Evolutionary conservation across 805 yeast species (phyloP).

Genomic region (Isabelozyma gotoi): DNA sequence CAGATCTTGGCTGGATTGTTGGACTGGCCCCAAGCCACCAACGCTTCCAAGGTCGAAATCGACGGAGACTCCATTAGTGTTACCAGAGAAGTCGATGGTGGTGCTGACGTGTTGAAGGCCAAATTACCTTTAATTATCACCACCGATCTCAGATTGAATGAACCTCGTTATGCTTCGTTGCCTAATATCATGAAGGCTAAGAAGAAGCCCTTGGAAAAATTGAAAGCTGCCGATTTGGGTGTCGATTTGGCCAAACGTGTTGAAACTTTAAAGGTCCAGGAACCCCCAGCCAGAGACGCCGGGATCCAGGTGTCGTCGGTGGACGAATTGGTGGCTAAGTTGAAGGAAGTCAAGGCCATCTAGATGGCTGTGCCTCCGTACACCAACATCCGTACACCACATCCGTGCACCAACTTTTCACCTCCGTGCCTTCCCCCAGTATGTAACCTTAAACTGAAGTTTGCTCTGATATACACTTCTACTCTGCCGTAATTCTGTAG

Average conservation of each 20-base stretch:
- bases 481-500: neutral
- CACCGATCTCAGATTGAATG: slow-evolving; percentile 90
- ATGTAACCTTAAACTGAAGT: neutral
- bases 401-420: too few species aligned
- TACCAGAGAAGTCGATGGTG: slow-evolving; percentile 94
- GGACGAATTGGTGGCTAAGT: slow-evolving; percentile 76
- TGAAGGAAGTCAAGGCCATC: slow-evolving; percentile 74
- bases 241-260: slow-evolving; percentile 63
- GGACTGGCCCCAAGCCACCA: slow-evolving; percentile 96
- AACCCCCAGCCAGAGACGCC: slow-evolving; percentile 79
- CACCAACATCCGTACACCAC: neutral
- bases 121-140: slow-evolving; percentile 83
- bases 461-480: too few species aligned
- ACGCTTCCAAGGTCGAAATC: slow-evolving; percentile 81
- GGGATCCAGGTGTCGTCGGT: slow-evolving; percentile 80
- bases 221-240: slow-evolving; percentile 65
- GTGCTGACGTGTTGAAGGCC: slow-evolving; percentile 78
- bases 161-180: slow-evolving; percentile 92
- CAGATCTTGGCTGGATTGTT: slow-evolving; percentile 93
- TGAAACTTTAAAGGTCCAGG: slow-evolving; percentile 70
- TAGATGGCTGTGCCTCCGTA: slow-evolving; percentile 29
- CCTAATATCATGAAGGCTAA: slow-evolving; percentile 99
- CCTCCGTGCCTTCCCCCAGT: too few species aligned
- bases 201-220: slow-evolving; percentile 82
- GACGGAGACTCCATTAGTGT: slow-evolving; percentile 61